These are phyloP conservation scores for Neurospora discreta DNA, from an alignment of 495 filamentous ascomycete species.

Conservation along the genomic window DNA sequence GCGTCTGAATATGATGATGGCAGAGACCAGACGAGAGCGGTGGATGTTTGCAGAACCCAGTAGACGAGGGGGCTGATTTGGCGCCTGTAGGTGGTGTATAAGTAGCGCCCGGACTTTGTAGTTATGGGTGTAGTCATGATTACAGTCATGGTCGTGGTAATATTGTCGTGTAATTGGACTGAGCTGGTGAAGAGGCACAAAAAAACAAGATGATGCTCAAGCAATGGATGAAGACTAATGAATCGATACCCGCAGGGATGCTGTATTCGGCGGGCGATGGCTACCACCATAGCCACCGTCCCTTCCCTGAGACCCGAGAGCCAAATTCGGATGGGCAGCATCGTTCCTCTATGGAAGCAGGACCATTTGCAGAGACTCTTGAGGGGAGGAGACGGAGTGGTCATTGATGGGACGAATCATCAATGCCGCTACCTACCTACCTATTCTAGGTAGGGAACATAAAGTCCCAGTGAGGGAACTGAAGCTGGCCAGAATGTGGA, in stretches of 20 bases:
- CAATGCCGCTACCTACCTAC: not conserved
- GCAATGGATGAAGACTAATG: not conserved
- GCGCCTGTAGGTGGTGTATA: slow-evolving; percentile 27
- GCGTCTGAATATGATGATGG: not conserved
- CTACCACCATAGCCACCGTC: not conserved
- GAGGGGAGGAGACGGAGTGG: not conserved
- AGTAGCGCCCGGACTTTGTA: no score
- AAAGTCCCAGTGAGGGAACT: not conserved
- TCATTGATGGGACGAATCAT: no score
- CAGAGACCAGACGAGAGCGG: slow-evolving; percentile 15
- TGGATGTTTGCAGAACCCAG: slow-evolving; percentile 30
- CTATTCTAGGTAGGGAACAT: not conserved
- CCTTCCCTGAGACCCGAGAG: not conserved
- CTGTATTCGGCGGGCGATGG: not conserved
- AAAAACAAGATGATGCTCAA: not conserved
- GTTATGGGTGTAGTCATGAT: not conserved
- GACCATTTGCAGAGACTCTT: not conserved
- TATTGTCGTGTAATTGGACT: not conserved
- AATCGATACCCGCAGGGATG: not conserved
- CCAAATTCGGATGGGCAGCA: no score
- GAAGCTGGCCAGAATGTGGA: not conserved
- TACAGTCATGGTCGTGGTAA: not conserved
- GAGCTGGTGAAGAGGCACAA: not conserved
- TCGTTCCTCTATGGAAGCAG: not conserved
- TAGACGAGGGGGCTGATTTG: slow-evolving; percentile 28